Conservation (phyloP, 169 alveolate species). For the Toxoplasma gondii region DNA sequence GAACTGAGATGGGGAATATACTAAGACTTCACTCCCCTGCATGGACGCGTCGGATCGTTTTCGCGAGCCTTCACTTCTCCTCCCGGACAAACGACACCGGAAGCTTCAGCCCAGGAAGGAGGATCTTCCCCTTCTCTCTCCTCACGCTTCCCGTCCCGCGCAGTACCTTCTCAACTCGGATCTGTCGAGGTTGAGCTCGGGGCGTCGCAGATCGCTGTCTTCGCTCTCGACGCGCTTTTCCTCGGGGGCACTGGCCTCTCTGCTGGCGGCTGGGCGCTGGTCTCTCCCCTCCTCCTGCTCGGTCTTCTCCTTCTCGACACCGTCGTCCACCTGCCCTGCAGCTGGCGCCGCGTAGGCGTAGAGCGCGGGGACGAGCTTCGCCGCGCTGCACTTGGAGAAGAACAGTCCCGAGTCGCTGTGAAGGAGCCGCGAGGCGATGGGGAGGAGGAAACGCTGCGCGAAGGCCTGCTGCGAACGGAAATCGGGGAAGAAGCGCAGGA, state of each 20-base stretch:
- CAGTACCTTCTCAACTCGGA: not conserved
- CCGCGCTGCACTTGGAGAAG: conserved; percentile 16
- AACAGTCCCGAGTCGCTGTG: not conserved
- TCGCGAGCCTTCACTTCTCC: too few relatives aligned
- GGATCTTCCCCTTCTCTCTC: not conserved
- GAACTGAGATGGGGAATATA: too few relatives aligned
- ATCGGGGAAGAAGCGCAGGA: not conserved
- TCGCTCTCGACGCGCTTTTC: not conserved
- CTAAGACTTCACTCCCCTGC: too few relatives aligned
- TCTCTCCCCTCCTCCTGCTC: not conserved
- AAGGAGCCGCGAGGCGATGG: not conserved
- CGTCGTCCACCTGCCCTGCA: too few relatives aligned
- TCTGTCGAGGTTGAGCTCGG: not conserved
- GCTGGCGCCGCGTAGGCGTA: conserved; percentile 19
- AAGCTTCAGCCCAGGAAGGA: too few relatives aligned
- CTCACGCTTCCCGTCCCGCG: not conserved
- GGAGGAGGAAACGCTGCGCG: not conserved
- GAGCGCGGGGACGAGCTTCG: conserved; percentile 32
- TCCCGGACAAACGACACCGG: too few relatives aligned
- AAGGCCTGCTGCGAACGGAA: not conserved
- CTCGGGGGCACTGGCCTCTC: too few relatives aligned
- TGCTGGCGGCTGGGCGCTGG: not conserved
- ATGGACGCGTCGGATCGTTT: too few relatives aligned
- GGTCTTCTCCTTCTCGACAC: not conserved
- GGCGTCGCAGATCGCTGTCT: not conserved